Evolutionary conservation across 768 basidiomycete species (phyloP).

Genomic region (Baorangia bicolor): DNA sequence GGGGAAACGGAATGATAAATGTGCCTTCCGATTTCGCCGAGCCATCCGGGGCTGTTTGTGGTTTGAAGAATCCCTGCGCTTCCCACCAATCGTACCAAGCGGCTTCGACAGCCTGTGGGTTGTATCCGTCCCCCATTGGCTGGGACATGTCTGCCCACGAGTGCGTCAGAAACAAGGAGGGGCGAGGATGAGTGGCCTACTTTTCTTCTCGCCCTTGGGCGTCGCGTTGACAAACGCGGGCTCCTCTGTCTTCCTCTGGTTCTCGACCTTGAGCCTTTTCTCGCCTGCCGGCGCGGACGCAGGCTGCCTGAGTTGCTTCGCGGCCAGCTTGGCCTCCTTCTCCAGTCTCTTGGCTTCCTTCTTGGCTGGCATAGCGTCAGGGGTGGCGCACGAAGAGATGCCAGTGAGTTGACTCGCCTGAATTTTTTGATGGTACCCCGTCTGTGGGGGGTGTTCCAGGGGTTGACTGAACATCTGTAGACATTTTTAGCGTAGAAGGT

Average conservation of each 20-base stretch:
- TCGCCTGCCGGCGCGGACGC: constrained; percentile 43
- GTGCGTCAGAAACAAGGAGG: background rate
- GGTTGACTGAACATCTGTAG: background rate
- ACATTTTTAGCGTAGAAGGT: constrained; percentile 7
- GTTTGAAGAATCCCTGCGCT: constrained; percentile 86
- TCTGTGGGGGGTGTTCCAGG: background rate
- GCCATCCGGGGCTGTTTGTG: constrained; percentile 58
- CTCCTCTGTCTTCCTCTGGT: constrained; percentile 70
- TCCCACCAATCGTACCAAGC: constrained; percentile 99
- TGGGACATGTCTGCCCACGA: constrained; percentile 65
- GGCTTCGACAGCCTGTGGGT: constrained; percentile 91
- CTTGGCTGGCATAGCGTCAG: constrained; percentile 50
- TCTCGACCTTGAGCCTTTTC: constrained; percentile 75
- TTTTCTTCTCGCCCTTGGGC: constrained; percentile 92
- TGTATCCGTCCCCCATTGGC: constrained; percentile 91
- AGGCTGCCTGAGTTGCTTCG: constrained; percentile 50
- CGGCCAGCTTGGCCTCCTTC: constrained; percentile 76
- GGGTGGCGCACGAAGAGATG: background rate
- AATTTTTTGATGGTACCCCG: constrained; percentile 37
- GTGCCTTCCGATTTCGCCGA: constrained; percentile 58
- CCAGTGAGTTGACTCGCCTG: constrained; percentile 35
- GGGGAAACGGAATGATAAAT: constrained; percentile 89
- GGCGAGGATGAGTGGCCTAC: constrained; percentile 37
- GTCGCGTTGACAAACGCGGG: constrained; percentile 85
- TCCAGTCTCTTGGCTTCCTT: constrained; percentile 83